Evolutionary conservation across 2,329 filamentous ascomycete species (phyloP), one percentile per base, ranked within the genome.

Genomic region (Sarocladium kiliense): DNA sequence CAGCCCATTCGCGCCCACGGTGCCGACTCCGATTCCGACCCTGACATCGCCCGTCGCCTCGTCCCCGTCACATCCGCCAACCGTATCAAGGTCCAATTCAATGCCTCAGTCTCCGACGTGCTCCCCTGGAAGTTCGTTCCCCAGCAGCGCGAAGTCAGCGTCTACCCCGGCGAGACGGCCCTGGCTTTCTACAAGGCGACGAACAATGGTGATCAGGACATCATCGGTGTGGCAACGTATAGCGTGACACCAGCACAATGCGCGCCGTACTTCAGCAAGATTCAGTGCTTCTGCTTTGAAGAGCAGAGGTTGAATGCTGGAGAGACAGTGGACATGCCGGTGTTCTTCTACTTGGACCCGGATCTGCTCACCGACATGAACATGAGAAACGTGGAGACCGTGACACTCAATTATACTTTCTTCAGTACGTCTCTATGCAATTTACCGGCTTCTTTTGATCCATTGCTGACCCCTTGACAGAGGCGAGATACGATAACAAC

Each of bases 281-380:
- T 99, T 45, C 94, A 99, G 73, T 99, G 94, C 68, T 99, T 99
- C 73, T 99, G 94, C 72, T 99, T 99, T 65, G 94, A 99, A 75
- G 93, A 91, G 73, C 94, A 99, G 79, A 81, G 95, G 58, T 73
- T 99, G 61, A 93, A 94, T 68, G 92, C 92, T 5, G 92, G 93
- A 44, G 95, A 99, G 79, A 94, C 91, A 44, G 94, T 99, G 54
- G 94, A 99, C 71, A 99, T 99, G 95, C 95, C 94, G 0, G 95
- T 99, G 0, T 99, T 99, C 73, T 99, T 99, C 74, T 99, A 97
- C 72, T 88, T 99, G 61, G 94, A 99, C 67, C 94, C 94, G 1
- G 94, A 97, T 67, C 87, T 99, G 74, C 79, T 93, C 57, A 92
- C 88, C 63, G 94, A 99, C 71, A 77, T 93, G 53, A 92, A 88